Conservation (phyloP, 495 filamentous ascomycete species). For the Apiosordaria backusii region DNA sequence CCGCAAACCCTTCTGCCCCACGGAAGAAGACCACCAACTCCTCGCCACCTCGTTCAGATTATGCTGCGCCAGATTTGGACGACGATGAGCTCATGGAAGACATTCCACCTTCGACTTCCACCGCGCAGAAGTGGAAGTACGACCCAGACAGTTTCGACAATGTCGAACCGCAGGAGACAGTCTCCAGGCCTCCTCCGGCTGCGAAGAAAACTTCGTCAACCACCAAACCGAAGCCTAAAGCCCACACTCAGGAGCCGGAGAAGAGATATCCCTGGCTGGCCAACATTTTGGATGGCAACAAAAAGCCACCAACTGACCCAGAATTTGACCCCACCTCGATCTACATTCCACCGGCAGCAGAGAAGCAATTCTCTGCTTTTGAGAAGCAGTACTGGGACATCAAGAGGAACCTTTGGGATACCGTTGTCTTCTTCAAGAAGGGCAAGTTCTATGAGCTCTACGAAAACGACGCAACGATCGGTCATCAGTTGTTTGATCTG, state of each 20-base stretch:
- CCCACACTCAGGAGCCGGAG: constrained; percentile 73
- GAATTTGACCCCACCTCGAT: constrained; percentile 92
- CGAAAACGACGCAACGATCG: constrained; percentile 96
- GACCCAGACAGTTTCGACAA: constrained; percentile 71
- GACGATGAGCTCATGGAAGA: constrained; percentile 49
- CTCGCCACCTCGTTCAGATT: constrained; percentile 33
- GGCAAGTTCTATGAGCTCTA: constrained; percentile 99
- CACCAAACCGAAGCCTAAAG: constrained; percentile 55
- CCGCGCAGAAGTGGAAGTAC: constrained; percentile 79
- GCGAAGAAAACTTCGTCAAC: constrained; percentile 36
- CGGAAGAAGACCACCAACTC: constrained; percentile 56
- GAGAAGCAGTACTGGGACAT: constrained; percentile 99
- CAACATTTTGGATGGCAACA: constrained; percentile 74
- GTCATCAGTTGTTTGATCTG: constrained; percentile 93
- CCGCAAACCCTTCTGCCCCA: constrained; percentile 45
- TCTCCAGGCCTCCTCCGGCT: constrained; percentile 20
- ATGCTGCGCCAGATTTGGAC: constrained; percentile 12
- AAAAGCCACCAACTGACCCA: constrained; percentile 71
- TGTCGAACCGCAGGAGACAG: constrained; percentile 38
- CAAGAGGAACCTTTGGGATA: constrained; percentile 96
- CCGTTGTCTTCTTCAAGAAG: constrained; percentile 99
- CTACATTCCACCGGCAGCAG: constrained; percentile 77
- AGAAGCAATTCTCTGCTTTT: constrained; percentile 79
- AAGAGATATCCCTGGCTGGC: constrained; percentile 88
- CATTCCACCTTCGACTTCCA: constrained; percentile 55